Evolutionary conservation across 2,329 filamentous ascomycete species (phyloP), one percentile per base, ranked within the genome.

Genomic region (Coleophoma cylindrospora): DNA sequence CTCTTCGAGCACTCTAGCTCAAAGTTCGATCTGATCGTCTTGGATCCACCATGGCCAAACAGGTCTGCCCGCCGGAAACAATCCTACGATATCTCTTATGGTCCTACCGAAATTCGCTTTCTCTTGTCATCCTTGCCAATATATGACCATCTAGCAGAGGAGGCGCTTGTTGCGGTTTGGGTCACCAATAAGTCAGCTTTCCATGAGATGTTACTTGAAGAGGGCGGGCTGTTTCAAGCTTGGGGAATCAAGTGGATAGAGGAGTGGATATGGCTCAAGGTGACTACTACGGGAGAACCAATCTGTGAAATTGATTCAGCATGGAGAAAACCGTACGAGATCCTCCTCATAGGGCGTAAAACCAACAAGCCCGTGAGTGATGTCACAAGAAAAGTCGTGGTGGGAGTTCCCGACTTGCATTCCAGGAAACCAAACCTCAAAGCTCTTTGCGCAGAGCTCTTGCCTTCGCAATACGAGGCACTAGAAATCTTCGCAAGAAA

Each of bases 11-110:
- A 66, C 13, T 62, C 60, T 3, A 72, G 76, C 2, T 74, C 77
- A 17, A 60, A 64, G 7, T 91, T 92, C 65, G 72, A 87, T 55
- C 70, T 91, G 41, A 73, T 91, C 36, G 65, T 91, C 8, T 70
- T 91, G 17, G 88, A 92, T 62, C 89, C 89, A 3, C 88, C 89
- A 1, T 92, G 89, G 88, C 87, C 88, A 0, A 92, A 90, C 62
- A 79, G 83, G 43, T 91, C 87, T 6, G 88, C 81, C 13, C 77
- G 78, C 57, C 75, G 86, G 37, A 83, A 80, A 59, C 73, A 70
- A 60, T 60, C 74, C 56, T 80, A 83, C 64, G 55, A 60, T 2
- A 79, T 74, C 6, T 73, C 74, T 5, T 61, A 69, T 46, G 68
- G 69, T 33, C 52, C 60, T 62, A 47, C 46, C 51, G 74, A 79